Evolutionary conservation across 495 filamentous ascomycete genomes (phyloP), one percentile per base, ranked within the genome.

Genomic region (Xylaria acuta): DNA sequence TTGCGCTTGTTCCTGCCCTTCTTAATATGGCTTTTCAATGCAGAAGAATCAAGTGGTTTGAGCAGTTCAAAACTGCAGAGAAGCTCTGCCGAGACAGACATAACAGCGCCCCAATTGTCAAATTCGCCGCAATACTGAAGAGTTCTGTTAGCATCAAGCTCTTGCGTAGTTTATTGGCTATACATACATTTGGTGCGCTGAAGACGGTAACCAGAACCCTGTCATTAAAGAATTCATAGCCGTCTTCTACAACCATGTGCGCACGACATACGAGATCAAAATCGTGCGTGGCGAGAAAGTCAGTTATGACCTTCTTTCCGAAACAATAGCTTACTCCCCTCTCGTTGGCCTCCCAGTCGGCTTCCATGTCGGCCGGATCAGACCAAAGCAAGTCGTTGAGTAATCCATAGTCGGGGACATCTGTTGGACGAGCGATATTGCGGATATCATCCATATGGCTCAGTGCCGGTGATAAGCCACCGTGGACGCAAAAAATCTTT

Each of bases 181-280:
- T 66, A 88, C 93, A 89, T 86, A 97, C 94, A 76, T 99, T 99
- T 30, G 96, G 96, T 34, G 96, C 96, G 67, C 94, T 97, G 78
- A 99, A 99, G 12, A 99, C 96, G 1, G 96, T 99, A 64, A 99
- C 96, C 36, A 99, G 82, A 69, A 98, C 92, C 53, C 96, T 89
- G 76, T 99, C 96, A 64, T 93, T 96, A 79, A 98, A 99, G 81
- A 99, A 99, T 76, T 99, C 96, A 83, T 99, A 99, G 18, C 96
- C 96, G 83, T 99, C 96, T 79, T 99, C 96, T 22, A 99, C 96
- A 63, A 99, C 96, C 96, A 99, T 99, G 85, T 99, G 96, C 64
- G 96, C 96, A 63, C 96, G 89, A 80, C 97, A 98, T 41, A 99
- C 95, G 45, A 99, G 82, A 81, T 99, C 96, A 79, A 99, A 99